These are phyloP conservation scores for Phoma herbarum DNA, from an alignment of 2,329 filamentous ascomycete genomes.

Conservation along the genomic window DNA sequence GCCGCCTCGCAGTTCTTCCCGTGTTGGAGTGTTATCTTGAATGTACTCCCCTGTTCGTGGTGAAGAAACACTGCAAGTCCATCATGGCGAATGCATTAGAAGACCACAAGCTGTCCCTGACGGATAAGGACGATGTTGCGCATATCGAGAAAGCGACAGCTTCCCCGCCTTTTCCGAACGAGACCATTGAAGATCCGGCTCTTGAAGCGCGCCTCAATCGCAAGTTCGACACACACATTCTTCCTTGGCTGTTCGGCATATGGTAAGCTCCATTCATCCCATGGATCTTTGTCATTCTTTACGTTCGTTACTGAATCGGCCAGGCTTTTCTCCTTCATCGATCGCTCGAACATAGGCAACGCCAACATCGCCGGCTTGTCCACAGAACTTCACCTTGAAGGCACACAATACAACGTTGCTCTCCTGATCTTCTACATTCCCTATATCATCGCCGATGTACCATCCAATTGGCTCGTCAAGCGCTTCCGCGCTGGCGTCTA, in stretches of 20 bases:
- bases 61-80: background rate
- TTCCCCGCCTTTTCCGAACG: background rate
- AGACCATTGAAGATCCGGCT: conserved; percentile 15
- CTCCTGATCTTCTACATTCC: conserved; percentile 57
- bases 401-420: conserved; percentile 54
- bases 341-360: conserved; percentile 55
- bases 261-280: too few species aligned
- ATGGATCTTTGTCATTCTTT: too few species aligned
- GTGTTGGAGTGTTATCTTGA: background rate
- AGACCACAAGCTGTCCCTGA: background rate
- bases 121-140: conserved; percentile 4
- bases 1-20: background rate
- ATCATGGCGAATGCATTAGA: conserved; percentile 1
- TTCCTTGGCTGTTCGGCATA: conserved; percentile 58
- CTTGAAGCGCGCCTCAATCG: conserved; percentile 51
- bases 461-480: conserved; percentile 54
- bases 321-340: conserved; percentile 58
- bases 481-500: conserved; percentile 53
- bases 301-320: background rate
- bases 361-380: conserved; percentile 55
- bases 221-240: conserved; percentile 55
- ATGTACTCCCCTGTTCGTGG: background rate
- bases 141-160: conserved; percentile 2
- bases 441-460: conserved; percentile 55
- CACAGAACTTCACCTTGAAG: conserved; percentile 51